These are phyloP conservation scores for Rhodotorula sphaerocarpa DNA, from an alignment of 768 basidiomycete genomes.

Conservation along the genomic window DNA sequence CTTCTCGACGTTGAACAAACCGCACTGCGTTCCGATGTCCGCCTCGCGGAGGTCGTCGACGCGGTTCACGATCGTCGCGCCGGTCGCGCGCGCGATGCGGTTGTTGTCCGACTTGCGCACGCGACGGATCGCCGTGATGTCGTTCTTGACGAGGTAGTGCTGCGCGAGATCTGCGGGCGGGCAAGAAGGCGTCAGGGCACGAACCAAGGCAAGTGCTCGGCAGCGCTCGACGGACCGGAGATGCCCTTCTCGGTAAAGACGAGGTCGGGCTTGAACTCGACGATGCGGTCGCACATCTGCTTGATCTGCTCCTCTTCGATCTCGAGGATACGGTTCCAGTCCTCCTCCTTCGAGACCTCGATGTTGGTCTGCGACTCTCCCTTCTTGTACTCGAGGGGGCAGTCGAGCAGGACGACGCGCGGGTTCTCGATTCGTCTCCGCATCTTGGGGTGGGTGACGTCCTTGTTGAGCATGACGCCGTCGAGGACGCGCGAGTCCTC, in stretches of 20 bases:
- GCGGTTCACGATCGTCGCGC: slow-evolving; percentile 93
- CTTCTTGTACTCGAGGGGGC: slow-evolving; percentile 97
- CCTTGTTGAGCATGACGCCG: slow-evolving; percentile 97
- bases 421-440: slow-evolving; percentile 80
- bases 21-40: slow-evolving; percentile 87
- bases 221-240: slow-evolving; percentile 56
- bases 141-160: slow-evolving; percentile 73
- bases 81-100: slow-evolving; percentile 88
- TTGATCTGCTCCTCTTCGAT: slow-evolving; percentile 98
- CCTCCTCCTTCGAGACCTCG: slow-evolving; percentile 86
- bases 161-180: slow-evolving; percentile 70
- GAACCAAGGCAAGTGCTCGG: background rate
- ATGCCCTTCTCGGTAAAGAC: slow-evolving; percentile 97
- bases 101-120: slow-evolving; percentile 99
- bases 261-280: slow-evolving; percentile 90
- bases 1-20: slow-evolving; percentile 93
- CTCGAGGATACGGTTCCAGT: slow-evolving; percentile 84
- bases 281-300: slow-evolving; percentile 66
- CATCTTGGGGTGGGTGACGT: slow-evolving; percentile 97
- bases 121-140: slow-evolving; percentile 88
- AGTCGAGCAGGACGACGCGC: slow-evolving; percentile 69
- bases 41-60: slow-evolving; percentile 85
- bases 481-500: slow-evolving; percentile 78
- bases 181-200: background rate
- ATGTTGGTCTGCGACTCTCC: slow-evolving; percentile 97